phyloP scores from a whole-genome alignment of 1,284 basidiomycete genomes.

The Heterobasidion parviporum region DNA sequence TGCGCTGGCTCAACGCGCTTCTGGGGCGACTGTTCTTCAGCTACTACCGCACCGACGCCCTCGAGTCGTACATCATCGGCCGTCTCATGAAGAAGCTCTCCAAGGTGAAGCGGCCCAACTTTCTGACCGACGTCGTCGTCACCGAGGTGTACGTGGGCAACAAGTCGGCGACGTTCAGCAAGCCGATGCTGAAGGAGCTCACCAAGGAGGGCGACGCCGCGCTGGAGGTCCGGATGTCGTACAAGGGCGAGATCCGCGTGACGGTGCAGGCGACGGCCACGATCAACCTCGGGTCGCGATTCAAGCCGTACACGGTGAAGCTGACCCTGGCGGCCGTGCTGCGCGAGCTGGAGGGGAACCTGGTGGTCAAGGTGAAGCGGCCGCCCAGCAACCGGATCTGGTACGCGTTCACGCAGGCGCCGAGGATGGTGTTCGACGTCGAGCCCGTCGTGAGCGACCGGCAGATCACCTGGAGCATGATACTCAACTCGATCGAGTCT shows the following conservation, averaged over 20 bases:
- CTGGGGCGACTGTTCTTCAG: constrained; percentile 90
- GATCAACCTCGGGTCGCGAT: constrained; percentile 72
- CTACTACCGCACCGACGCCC: constrained; percentile 74
- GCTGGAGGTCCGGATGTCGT: constrained; percentile 77
- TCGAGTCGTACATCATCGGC: constrained; percentile 82
- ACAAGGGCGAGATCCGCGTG: constrained; percentile 84
- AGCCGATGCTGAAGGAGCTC: constrained; percentile 96
- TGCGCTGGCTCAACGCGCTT: constrained; percentile 95
- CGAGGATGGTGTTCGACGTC: constrained; percentile 83
- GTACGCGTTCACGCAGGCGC: constrained; percentile 95
- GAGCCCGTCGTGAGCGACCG: constrained; percentile 91
- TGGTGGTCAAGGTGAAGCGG: constrained; percentile 87
- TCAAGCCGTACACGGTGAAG: constrained; percentile 87
- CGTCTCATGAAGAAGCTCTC: constrained; percentile 91
- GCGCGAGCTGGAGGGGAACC: constrained; percentile 84
- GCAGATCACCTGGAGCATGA: constrained; percentile 90
- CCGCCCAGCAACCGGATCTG: constrained; percentile 94
- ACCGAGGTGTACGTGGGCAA: constrained; percentile 87
- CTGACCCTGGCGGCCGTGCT: constrained; percentile 84
- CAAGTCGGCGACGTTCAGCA: constrained; percentile 76
- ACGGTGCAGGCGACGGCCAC: constrained; percentile 86
- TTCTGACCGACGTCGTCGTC: constrained; percentile 82
- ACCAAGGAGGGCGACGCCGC: constrained; percentile 88
- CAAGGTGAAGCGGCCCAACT: constrained; percentile 82
- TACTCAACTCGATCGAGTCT: constrained; percentile 84